Evolutionary conservation across 75 land plant genomes (phyloP).

Genomic region (Pinus tabuliformis): DNA sequence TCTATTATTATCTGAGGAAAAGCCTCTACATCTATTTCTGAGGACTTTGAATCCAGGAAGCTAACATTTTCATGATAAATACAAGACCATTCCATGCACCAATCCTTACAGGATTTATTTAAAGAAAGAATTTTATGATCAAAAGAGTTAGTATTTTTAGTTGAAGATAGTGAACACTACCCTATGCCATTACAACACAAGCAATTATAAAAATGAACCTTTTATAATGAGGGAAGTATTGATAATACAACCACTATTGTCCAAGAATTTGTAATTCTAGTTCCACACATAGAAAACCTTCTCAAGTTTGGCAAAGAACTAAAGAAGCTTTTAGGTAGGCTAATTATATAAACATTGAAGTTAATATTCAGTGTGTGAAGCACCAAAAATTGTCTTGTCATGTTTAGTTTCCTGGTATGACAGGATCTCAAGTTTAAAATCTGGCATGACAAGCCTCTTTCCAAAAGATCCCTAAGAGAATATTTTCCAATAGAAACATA

Average conservation of each 20-base stretch:
- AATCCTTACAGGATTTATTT: background rate
- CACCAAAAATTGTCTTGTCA: conserved; percentile 52
- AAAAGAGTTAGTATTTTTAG: conserved; percentile 2
- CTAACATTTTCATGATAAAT: conserved; percentile 14
- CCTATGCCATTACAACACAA: conserved; percentile 57
- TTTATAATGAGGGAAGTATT: conserved; percentile 52
- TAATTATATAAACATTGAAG: conserved; percentile 46
- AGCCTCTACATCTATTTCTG: conserved; percentile 9
- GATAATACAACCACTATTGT: conserved; percentile 64
- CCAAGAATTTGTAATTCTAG: conserved; percentile 74
- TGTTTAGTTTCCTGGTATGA: conserved; percentile 49
- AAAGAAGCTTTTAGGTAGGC: conserved; percentile 68
- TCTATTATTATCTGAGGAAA: conserved; percentile 21
- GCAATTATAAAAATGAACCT: conserved; percentile 82
- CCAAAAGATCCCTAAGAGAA: conserved; percentile 64
- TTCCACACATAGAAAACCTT: conserved; percentile 72
- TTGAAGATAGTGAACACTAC: conserved; percentile 26
- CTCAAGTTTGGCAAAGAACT: conserved; percentile 65
- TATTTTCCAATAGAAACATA: conserved; percentile 48
- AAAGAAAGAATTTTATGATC: background rate
- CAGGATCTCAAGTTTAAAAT: conserved; percentile 50
- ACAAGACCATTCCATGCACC: conserved; percentile 4
- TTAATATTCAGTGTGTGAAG: conserved; percentile 31
- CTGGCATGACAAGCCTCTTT: conserved; percentile 58
- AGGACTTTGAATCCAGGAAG: conserved; percentile 14